phyloP scores from a whole-genome alignment of 306 rosid genomes.

The Hippophae tibetana region DNA sequence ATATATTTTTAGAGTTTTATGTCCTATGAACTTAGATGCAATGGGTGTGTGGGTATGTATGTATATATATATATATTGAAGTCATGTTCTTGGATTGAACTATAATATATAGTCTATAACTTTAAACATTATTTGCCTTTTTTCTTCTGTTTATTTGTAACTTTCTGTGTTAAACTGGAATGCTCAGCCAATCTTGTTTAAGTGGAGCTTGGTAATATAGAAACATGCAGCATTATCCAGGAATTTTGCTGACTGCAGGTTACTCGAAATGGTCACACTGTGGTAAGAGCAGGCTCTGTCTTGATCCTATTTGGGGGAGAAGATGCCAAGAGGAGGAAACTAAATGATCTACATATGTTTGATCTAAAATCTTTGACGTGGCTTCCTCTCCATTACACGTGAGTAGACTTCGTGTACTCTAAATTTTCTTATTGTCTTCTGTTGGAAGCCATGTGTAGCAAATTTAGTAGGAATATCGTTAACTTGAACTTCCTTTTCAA shows the following conservation, averaged over 20 bases:
- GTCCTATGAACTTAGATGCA: too few relatives aligned
- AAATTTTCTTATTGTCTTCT: conserved; percentile 5
- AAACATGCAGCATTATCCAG: conserved; percentile 9
- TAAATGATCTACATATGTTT: conserved; percentile 88
- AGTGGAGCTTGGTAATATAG: conserved; percentile 5
- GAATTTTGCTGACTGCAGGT: conserved; percentile 42
- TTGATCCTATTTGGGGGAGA: conserved; percentile 86
- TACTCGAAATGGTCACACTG: conserved; percentile 84
- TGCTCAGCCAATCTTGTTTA: not conserved
- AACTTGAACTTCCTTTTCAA: not conserved
- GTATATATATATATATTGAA: too few relatives aligned
- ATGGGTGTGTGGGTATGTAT: too few relatives aligned
- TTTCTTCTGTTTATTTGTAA: too few relatives aligned
- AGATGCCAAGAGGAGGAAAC: conserved; percentile 73
- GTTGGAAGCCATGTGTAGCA: conserved; percentile 1
- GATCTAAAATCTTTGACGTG: conserved; percentile 86
- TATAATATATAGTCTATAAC: too few relatives aligned
- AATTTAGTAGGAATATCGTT: not conserved
- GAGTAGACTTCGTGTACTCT: conserved; percentile 29
- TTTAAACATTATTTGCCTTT: too few relatives aligned
- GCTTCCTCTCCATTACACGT: conserved; percentile 95
- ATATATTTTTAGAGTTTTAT: too few relatives aligned
- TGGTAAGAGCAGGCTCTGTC: conserved; percentile 68
- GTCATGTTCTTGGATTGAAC: too few relatives aligned
- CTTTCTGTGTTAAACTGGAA: too few relatives aligned